These are phyloP conservation scores for Yamagishiella unicocca DNA, from an alignment of 139 green algal species.

Conservation along the genomic window DNA sequence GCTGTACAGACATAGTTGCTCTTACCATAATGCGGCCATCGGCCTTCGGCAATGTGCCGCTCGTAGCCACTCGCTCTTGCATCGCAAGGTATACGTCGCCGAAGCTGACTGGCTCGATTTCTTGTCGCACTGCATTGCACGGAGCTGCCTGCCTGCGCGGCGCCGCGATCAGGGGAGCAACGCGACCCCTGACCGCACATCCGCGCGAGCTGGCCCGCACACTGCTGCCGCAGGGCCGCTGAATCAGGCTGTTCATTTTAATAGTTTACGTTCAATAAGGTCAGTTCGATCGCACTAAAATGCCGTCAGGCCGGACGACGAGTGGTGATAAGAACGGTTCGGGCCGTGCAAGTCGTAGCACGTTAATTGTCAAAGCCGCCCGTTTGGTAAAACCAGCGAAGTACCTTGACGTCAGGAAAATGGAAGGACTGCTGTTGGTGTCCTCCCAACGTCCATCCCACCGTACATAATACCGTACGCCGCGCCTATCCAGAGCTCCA, in stretches of 20 bases:
- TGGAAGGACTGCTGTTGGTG: too few relatives aligned
- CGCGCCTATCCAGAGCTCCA: too few relatives aligned
- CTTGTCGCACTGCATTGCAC: not conserved
- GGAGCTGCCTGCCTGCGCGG: not conserved
- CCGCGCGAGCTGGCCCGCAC: not conserved
- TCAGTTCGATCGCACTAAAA: too few relatives aligned
- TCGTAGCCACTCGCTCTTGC: constrained; percentile 1
- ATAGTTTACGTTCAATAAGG: too few relatives aligned
- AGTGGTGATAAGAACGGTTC: too few relatives aligned
- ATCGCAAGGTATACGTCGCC: constrained; percentile 26
- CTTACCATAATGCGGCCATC: constrained; percentile 18
- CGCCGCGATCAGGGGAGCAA: not conserved
- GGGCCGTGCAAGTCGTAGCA: too few relatives aligned
- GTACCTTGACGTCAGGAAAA: too few relatives aligned
- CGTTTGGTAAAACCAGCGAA: too few relatives aligned
- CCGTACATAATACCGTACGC: too few relatives aligned
- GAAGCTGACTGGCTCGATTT: constrained; percentile 10
- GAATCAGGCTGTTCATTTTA: not conserved
- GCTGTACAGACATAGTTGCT: not conserved
- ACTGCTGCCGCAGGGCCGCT: not conserved
- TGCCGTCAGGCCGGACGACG: too few relatives aligned
- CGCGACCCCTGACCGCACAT: not conserved
- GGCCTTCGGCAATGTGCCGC: not conserved
- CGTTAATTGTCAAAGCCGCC: too few relatives aligned
- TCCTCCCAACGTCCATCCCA: too few relatives aligned